Evolutionary conservation across 805 yeast genomes (phyloP), one percentile per base, ranked within the genome.

Genomic region (Naumovozyma dairenensis): DNA sequence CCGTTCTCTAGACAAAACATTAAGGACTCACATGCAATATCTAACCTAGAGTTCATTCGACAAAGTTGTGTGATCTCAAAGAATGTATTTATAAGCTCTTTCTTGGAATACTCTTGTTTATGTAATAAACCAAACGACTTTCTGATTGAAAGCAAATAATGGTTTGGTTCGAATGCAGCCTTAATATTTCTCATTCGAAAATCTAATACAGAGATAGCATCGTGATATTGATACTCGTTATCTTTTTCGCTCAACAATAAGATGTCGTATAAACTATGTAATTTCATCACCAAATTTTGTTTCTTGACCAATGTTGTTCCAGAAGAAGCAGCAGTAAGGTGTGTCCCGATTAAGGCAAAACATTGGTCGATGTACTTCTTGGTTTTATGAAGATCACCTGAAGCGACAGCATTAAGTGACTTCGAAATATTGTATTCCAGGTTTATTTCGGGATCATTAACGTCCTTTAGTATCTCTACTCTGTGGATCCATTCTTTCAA

Each of bases 1-100:
- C 49, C 43, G 27, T 42, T 44, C 16, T 53, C 37, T 21, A 34
- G 40, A 37, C 46, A 60, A 41, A 1, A 84, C 85, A 46, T 74
- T 66, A 80, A 70, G 6, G 77, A 67, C 15, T 76, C 69, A 2
- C 84, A 74, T 0, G 96, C 80, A 25, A 84, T 65, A 46, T 83
- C 92, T 3, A 78, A 59, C 38, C 87, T 68, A 7, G 75, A 71
- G 38, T 77, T 74, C 36, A 74, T 69, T 32, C 96, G 60, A 5
- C 93, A 76, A 16, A 80, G 62, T 31, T 66, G 63, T 0, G 94
- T 76, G 21, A 78, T 68, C 15, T 66, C 59, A 14, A 83, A 59
- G 60, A 77, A 73, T 0, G 77, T 67, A 17, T 69, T 65, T 6
- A 72, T 70, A 8, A 67, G 49, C 31, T 64, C 64, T 1, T 53